These are phyloP conservation scores for Dryas octopetala DNA, from an alignment of 306 rosid species.

Conservation along the genomic window DNA sequence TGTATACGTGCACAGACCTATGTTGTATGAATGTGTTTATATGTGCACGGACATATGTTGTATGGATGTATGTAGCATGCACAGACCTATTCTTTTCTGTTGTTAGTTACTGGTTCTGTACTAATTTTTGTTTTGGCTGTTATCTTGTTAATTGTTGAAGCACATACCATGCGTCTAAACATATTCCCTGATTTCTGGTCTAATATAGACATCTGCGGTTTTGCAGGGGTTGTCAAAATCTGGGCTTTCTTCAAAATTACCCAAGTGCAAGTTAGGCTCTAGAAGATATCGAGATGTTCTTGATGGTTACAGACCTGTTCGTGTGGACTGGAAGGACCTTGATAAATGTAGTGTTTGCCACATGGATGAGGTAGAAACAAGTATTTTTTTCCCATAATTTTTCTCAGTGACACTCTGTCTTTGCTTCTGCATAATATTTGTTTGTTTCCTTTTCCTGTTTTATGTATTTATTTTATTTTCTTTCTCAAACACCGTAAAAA, in stretches of 20 bases:
- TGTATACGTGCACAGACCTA: background rate
- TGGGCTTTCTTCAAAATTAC: slow-evolving; percentile 53
- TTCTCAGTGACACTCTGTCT: background rate
- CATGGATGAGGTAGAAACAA: slow-evolving; percentile 89
- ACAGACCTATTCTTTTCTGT: background rate
- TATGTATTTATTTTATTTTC: slow-evolving; percentile 17
- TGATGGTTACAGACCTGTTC: slow-evolving; percentile 91
- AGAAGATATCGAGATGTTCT: slow-evolving; percentile 56
- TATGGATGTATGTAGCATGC: background rate
- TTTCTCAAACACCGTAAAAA: background rate
- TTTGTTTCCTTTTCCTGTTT: slow-evolving; percentile 8
- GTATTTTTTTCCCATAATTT: slow-evolving; percentile 5
- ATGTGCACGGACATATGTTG: background rate
- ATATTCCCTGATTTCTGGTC: slow-evolving; percentile 9
- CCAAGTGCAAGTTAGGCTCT: slow-evolving; percentile 59
- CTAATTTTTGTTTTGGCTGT: background rate
- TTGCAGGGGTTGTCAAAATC: slow-evolving; percentile 71
- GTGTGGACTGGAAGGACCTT: slow-evolving; percentile 98
- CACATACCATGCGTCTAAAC: slow-evolving; percentile 7
- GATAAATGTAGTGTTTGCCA: slow-evolving; percentile 98
- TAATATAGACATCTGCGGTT: slow-evolving; percentile 24
- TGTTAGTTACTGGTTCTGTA: slow-evolving; percentile 1
- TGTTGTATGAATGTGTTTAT: background rate
- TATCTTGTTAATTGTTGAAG: background rate
- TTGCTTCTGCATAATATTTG: slow-evolving; percentile 17